A percentile compares a stretch with the other conserved stretches of the same genome.
phyloP scores from a whole-genome alignment of 306 rosid species.

The Delonix regia region DNA sequence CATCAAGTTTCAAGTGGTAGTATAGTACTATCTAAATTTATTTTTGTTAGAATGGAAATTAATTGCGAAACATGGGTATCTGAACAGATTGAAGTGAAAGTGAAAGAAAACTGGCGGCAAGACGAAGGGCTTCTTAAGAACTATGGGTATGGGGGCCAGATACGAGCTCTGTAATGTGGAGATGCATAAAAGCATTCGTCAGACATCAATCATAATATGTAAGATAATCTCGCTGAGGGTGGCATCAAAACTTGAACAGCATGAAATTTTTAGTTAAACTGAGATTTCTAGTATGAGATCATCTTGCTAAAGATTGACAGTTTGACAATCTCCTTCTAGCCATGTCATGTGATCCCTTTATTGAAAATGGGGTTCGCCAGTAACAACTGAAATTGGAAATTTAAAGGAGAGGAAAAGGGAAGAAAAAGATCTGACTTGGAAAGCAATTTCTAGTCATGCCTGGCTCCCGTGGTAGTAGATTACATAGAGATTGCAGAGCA shows the following conservation, averaged over 20 bases:
- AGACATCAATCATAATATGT: constrained; percentile 14
- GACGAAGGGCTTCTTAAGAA: constrained; percentile 82
- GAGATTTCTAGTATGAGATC: no score
- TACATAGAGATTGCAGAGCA: constrained; percentile 4
- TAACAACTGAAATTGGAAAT: not conserved
- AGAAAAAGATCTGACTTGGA: not conserved
- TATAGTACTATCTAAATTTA: not conserved
- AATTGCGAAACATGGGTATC: constrained; percentile 36
- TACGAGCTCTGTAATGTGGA: constrained; percentile 55
- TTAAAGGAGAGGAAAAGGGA: not conserved
- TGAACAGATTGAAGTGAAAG: constrained; percentile 88
- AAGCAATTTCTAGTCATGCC: not conserved
- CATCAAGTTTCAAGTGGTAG: constrained; percentile 16
- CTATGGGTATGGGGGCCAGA: constrained; percentile 88
- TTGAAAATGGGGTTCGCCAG: constrained; percentile 22
- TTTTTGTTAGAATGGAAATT: constrained; percentile 2
- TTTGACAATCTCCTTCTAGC: constrained; percentile 23
- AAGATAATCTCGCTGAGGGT: constrained; percentile 20
- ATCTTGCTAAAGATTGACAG: no score
- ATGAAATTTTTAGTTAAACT: constrained; percentile 35
- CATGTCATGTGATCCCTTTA: constrained; percentile 30
- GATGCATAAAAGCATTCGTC: not conserved
- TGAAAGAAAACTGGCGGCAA: constrained; percentile 93
- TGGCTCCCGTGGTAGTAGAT: not conserved
- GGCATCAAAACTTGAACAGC: not conserved